Evolutionary conservation across 108 stramenopile species (phyloP), one percentile per base, ranked within the genome.

Genomic region (Discostella pseudostelligera): DNA sequence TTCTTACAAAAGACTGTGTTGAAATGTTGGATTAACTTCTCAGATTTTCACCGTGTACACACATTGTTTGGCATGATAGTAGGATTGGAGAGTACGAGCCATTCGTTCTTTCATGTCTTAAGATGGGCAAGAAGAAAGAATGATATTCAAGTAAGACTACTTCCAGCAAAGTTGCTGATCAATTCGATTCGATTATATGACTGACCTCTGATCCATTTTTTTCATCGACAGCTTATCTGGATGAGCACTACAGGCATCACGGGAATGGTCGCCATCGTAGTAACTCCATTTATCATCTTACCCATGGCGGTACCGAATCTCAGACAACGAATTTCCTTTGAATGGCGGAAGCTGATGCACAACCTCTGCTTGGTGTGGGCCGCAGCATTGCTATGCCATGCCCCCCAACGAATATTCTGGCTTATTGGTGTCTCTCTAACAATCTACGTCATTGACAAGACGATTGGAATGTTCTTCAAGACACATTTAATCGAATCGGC

Each of bases 291-390:
- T 0, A 62, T 69, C 14, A 45, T 61, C 22, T 69, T 45, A 44
- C 68, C 68, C 20, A 61, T 69, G 68, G 48, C 35, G 25, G 60
- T 69, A 17, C 68, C 68, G 0, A 48, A 26, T 17, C 60, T 69
- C 12, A 69, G 62, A 29, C 46, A 61, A 29, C 21, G 36, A 5
- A 16, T 69, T 4, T 25, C 24, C 13, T 69, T 62, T 32, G 68
- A 69, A 50, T 43, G 43, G 59, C 68, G 68, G 25, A 69, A 69
- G 47, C 9, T 29, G 3, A 32, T 69, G 26, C 68, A 69, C 59
- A 62, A 62, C 19, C 68, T 69, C 10, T 61, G 59, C 37, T 14
- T 61, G 8, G n/a, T 69, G 5, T 69, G 68, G 68, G 68, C 47
- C 4, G 32, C 50, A 2, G 47, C 68, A 35, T 32, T 69, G 8